Evolutionary conservation across 2,329 filamentous ascomycete genomes (phyloP), one percentile per base, ranked within the genome.

Genomic region (Celoporthe dispersa): DNA sequence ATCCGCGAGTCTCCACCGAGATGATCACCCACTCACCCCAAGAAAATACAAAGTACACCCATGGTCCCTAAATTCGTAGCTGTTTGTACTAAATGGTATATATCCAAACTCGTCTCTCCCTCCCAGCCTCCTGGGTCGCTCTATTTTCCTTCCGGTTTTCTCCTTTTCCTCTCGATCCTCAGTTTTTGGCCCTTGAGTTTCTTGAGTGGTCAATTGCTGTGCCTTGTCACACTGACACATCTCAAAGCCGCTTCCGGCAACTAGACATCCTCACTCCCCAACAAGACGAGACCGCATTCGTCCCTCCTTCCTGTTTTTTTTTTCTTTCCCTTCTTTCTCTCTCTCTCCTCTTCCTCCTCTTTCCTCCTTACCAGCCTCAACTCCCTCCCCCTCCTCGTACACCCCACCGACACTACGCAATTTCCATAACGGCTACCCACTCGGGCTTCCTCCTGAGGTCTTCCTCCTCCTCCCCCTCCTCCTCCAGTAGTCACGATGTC

Each of bases 401-500:
- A 28, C 12, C n/a, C 22, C 39, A 37, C 19, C 22, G 25, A n/a
- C 19, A 35, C 41, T n/a, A 9, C n/a, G 41, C 37, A 39, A 16
- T 59, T 41, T 25, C 16, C 39, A 25, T 22, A 35, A 31, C 25
- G 33, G 14, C 37, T 31, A 22, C 9, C 8, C 37, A 48, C 31
- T 33, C 39, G 57, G 55, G 68, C 62, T 60, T 70, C 68, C 7
- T 25, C 31, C n/a, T 31, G 63, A 66, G 60, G 62, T 59, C 59
- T 60, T 6, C 12, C 28, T 5, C 37, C 37, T 39, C 37, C 37
- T 39, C 37, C 11, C 12, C 28, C 48, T 44, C 19, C 37, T 22
- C 51, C 41, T 16, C n/a, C 44, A 65, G 25, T 53, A 35, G 64
- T 64, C 76, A 76, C 70, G 78, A 90, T 90, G 87, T 88, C 87